Base-by-base conservation (phyloP, 441 rosid genomes). In the Populus hybrid region DNA sequence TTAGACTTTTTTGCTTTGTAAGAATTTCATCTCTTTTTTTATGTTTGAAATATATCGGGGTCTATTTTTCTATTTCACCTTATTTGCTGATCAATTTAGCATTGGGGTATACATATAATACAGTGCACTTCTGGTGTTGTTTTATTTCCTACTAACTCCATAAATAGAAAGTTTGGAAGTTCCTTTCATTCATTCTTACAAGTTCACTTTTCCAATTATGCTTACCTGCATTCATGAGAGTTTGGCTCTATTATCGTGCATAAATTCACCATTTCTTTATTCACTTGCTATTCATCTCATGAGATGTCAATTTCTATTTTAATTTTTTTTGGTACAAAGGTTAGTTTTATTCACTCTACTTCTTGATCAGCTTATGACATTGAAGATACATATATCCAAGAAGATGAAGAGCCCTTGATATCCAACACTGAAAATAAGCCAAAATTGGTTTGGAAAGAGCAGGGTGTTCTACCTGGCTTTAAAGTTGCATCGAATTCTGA, bases 401-500 rank as follows among this genome's bases (percentile, higher is more conserved):
- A 96, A 81, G 94, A 83, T 50, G 96, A 93, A 82, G 94, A 93
- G 81, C 92, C 90, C 38, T 74, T 92, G 76, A 83, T 70, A 80
- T 80, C 86, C 71, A 81, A 79, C 78, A 80, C 75, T 75, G 98
- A 90, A 64, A 84, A 79, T 81, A 86, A 69, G 82, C 86, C 79
- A 82, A 93, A 87, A 87, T 85, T 91, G 81, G 79, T 82, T 50
- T 86, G 86, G 82, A 92, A 88, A 77, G 94, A 92, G 77, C 86
- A 86, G 69, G 93, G 90, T 45, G 81, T 82, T 82, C 89, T 96
- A 72, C 91, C 87, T 53, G 98, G 99, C 65, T 96, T 93, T 82
- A 84, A 77, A 81, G 84, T 87, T 84, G 92, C 97, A 75, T 86
- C 90, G 64, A 87, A 82, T 74, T 80, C 94, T 73, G 98, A 90